A percentile compares a stretch with the other conserved stretches of the same genome.
Evolutionary conservation across 805 yeast species (phyloP).

Genomic region (Yarrowia deformans): DNA sequence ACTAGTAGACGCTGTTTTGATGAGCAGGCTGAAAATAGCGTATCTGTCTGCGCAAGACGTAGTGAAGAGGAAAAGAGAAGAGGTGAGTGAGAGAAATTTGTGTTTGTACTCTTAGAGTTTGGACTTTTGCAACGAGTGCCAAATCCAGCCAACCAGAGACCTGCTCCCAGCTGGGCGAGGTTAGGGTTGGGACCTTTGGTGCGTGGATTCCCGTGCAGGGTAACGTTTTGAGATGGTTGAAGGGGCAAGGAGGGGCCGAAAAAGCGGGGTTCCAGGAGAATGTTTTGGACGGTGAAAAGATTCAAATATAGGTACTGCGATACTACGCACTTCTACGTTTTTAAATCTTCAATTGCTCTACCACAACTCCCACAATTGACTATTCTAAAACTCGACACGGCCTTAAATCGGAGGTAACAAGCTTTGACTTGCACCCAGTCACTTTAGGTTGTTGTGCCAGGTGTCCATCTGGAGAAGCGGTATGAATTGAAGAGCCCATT

Average conservation of each 20-base stretch:
- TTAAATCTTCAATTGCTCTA: background rate
- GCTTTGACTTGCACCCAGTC: conserved; percentile 27
- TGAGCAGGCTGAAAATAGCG: conserved; percentile 40
- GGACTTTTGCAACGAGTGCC: conserved; percentile 36
- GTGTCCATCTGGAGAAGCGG: conserved; percentile 35
- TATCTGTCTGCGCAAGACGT: conserved; percentile 41
- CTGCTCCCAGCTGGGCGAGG: background rate
- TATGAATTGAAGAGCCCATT: background rate
- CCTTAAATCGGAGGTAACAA: conserved; percentile 38
- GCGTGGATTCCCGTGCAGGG: conserved; percentile 38
- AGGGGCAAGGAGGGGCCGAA: too few species aligned
- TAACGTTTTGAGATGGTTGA: conserved; percentile 3
- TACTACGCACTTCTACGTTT: background rate
- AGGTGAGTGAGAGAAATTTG: conserved; percentile 39
- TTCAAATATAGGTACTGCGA: background rate
- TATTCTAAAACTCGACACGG: background rate
- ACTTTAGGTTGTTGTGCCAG: conserved; percentile 32
- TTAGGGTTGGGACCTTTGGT: conserved; percentile 2
- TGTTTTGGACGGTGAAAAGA: background rate
- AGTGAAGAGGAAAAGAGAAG: conserved; percentile 40
- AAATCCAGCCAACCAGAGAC: conserved; percentile 39
- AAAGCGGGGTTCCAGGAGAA: background rate
- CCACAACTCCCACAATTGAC: background rate
- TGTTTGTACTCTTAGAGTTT: conserved; percentile 38
- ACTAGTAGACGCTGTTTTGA: conserved; percentile 40